Evolutionary conservation across 2,329 filamentous ascomycete species (phyloP), one percentile per base, ranked within the genome.

Genomic region (Penicillium sp.): DNA sequence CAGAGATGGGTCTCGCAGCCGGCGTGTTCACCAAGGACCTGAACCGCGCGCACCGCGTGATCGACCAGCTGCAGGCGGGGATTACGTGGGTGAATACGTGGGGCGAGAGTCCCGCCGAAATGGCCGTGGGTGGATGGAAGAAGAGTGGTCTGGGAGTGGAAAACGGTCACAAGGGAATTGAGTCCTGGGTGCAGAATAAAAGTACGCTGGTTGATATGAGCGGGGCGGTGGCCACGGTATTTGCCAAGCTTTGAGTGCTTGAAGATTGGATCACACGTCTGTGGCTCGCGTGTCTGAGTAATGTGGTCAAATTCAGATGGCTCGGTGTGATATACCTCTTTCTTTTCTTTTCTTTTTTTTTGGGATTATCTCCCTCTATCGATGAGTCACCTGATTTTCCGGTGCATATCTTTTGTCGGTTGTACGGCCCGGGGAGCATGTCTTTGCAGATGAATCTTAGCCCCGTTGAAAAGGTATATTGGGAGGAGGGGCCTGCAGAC

Each of bases 51-150:
- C 88, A 95, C 61, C 74, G 79, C 38, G 79, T 91, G 1, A 76
- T 91, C 37, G 77, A 79, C 25, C 77, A 81, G 61, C 73, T 95
- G 4, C 79, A 94, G 63, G 88, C 88, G 0, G 89, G 89, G 32
- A 95, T 95, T 61, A 94, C 88, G 1, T 95, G 89, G 89, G 78
- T 95, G 45, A 95, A 95, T 67, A 90, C 87, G 0, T 95, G 90
- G 90, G 89, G 90, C n/a, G 89, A 95, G 73, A 85, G 80, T 42
- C 89, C 89, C 0, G 88, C 90, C 0, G 89, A 95, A 74, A 95
- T 95, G 90, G 85, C 86, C 2, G 89, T 95, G 0, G 89, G 89
- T 8, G 89, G 89, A 0, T 95, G 89, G 90, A 95, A 95, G 75
- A 79, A 86, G 77, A 94, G 88, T 64, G 90, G 90, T 32, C 72